phyloP scores from a whole-genome alignment of 306 rosid species.

The Lagenaria siceraria region DNA sequence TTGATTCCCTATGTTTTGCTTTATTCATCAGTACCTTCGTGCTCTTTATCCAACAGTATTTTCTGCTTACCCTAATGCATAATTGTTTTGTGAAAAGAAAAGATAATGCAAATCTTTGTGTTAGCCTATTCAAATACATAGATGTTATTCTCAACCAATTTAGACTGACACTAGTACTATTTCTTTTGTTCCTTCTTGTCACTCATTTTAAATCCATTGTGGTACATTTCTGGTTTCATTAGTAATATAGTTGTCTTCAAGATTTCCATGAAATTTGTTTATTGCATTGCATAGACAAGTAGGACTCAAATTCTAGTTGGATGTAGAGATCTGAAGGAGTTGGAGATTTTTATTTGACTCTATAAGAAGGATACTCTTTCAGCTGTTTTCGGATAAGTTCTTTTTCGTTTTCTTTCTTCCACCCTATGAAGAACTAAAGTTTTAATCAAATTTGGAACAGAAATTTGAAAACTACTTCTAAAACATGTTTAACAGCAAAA shows the following conservation, averaged over 20 bases:
- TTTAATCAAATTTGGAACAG: too few species aligned
- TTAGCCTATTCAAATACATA: neutral
- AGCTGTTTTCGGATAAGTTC: too few species aligned
- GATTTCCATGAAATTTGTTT: neutral
- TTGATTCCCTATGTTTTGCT: neutral
- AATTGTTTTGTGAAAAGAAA: neutral
- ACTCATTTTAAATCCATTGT: neutral
- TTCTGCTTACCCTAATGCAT: neutral
- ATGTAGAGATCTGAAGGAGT: neutral
- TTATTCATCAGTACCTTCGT: neutral
- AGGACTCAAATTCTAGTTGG: neutral
- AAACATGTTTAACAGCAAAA: too few species aligned
- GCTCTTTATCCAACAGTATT: neutral
- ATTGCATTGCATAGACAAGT: neutral
- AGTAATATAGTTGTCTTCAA: neutral
- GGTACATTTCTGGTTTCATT: neutral
- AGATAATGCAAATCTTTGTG: conserved; percentile 44
- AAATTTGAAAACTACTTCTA: too few species aligned
- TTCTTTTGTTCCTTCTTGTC: neutral
- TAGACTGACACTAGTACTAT: neutral
- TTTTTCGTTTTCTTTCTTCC: too few species aligned
- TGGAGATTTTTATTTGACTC: neutral
- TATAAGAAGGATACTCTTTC: neutral
- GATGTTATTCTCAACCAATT: neutral
- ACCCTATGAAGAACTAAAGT: too few species aligned